Percentiles rank a stretch among this genome's conserved stretches.
Evolutionary conservation across 441 rosid genomes (phyloP).

Genomic region (Mallotus japonicus): DNA sequence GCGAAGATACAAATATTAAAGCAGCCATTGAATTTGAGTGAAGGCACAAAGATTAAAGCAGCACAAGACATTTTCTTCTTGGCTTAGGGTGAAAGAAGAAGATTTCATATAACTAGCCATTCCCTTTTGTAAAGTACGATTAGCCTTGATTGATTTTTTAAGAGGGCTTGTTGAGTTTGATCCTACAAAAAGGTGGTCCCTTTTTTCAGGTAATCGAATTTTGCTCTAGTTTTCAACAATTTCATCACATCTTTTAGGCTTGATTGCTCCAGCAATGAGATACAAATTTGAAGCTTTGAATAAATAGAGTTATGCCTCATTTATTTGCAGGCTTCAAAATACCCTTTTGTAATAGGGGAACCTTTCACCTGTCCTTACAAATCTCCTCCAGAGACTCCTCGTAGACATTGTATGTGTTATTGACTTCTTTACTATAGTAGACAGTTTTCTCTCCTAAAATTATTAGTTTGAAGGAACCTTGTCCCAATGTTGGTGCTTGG

Average conservation of each 20-base stretch:
- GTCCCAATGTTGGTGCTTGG: background rate
- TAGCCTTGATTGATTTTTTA: conserved; percentile 95
- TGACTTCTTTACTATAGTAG: background rate
- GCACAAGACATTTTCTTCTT: too few relatives aligned
- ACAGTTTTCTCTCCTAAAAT: background rate
- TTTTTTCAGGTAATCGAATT: conserved; percentile 79
- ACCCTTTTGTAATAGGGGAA: conserved; percentile 98
- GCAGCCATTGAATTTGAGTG: too few relatives aligned
- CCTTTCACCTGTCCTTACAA: conserved; percentile 90
- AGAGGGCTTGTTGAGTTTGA: conserved; percentile 99
- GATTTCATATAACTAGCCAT: conserved; percentile 69
- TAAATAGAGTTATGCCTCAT: conserved; percentile 22
- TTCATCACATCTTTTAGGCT: background rate
- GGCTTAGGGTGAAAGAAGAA: conserved; percentile 55
- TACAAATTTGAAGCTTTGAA: conserved; percentile 11
- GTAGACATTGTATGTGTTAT: conserved; percentile 6
- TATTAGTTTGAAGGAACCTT: background rate
- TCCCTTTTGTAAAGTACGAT: conserved; percentile 70
- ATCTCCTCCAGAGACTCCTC: conserved; percentile 87
- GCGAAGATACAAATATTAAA: too few relatives aligned
- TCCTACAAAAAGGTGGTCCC: conserved; percentile 99
- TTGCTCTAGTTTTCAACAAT: conserved; percentile 17
- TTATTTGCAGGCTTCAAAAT: conserved; percentile 85
- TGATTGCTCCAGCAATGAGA: conserved; percentile 17
- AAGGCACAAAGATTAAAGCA: too few relatives aligned